A percentile compares a stretch with the other conserved stretches of the same genome.
These are phyloP conservation scores for Rehmannia glutinosa DNA, from an alignment of 257 asterid species.

Conservation along the genomic window DNA sequence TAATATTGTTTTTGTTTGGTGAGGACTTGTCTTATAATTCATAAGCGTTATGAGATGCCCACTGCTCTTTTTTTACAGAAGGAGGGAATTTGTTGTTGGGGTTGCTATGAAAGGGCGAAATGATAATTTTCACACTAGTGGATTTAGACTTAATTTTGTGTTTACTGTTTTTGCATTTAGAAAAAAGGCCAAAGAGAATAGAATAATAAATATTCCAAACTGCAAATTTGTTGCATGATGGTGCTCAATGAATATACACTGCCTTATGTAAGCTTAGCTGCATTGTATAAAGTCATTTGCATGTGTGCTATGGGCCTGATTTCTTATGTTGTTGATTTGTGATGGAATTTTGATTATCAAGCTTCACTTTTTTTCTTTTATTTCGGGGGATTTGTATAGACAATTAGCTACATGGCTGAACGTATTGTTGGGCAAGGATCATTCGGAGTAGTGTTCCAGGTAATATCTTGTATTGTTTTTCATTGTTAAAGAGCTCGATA, in stretches of 20 bases:
- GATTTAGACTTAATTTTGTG: neutral
- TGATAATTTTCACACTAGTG: neutral
- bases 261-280: neutral
- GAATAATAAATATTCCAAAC: neutral
- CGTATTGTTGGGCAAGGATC: conserved; percentile 84
- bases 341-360: neutral
- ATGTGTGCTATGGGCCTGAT: neutral
- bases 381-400: conserved; percentile 30
- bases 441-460: conserved; percentile 75
- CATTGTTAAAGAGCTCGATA: conserved; percentile 8
- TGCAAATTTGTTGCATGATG: neutral
- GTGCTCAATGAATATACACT: conserved; percentile 1
- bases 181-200: neutral
- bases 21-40: conserved; percentile 1
- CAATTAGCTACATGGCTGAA: conserved; percentile 85
- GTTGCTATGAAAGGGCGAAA: neutral
- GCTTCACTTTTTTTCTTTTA: neutral
- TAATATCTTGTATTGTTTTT: conserved; percentile 19
- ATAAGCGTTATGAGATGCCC: neutral
- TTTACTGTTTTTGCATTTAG: neutral
- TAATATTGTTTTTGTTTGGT: neutral
- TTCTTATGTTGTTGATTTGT: neutral
- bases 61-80: neutral
- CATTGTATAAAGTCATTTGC: neutral
- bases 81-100: neutral